Evolutionary conservation across 352 stramenopile genomes (phyloP).

Genomic region (Phytophthora tentaculata): DNA sequence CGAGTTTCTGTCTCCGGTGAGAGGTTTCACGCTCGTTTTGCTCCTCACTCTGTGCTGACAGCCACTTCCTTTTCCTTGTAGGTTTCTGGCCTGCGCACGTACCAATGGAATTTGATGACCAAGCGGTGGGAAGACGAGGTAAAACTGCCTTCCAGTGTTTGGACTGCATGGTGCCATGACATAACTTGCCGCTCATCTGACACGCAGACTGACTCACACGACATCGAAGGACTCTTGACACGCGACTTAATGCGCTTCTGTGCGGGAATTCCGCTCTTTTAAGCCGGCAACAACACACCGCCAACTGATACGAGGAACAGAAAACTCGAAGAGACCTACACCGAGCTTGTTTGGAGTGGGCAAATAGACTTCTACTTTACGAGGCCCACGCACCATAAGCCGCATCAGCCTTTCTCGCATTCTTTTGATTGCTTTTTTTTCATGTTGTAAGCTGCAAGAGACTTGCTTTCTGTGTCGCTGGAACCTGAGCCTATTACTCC

Average conservation of each 20-base stretch:
- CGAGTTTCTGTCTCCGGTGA: constrained; percentile 67
- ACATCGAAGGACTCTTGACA: constrained; percentile 81
- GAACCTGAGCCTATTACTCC: constrained; percentile 75
- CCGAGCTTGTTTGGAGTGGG: constrained; percentile 11
- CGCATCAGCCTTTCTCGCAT: constrained; percentile 26
- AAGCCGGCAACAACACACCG: constrained; percentile 13
- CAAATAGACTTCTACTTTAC: constrained; percentile 37
- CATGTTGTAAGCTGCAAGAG: constrained; percentile 24
- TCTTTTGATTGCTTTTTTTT: constrained; percentile 28
- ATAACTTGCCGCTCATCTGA: constrained; percentile 11
- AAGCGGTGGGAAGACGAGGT: constrained; percentile 84
- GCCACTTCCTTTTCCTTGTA: constrained; percentile 17
- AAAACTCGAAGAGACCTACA: constrained; percentile 4
- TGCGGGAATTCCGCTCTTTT: constrained; percentile 75
- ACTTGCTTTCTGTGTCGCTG: constrained; percentile 35
- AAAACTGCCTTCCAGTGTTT: constrained; percentile 6
- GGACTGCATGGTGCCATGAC: not conserved
- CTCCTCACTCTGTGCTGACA: constrained; percentile 1
- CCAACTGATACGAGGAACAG: not conserved
- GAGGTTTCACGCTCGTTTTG: not conserved
- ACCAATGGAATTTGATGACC: constrained; percentile 77
- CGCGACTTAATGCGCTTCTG: constrained; percentile 85
- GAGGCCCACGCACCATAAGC: constrained; percentile 32
- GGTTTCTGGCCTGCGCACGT: constrained; percentile 76
- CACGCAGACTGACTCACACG: constrained; percentile 69